Evolutionary conservation across 345 rosid species (phyloP).

Genomic region (Euphorbia pulcherrima): DNA sequence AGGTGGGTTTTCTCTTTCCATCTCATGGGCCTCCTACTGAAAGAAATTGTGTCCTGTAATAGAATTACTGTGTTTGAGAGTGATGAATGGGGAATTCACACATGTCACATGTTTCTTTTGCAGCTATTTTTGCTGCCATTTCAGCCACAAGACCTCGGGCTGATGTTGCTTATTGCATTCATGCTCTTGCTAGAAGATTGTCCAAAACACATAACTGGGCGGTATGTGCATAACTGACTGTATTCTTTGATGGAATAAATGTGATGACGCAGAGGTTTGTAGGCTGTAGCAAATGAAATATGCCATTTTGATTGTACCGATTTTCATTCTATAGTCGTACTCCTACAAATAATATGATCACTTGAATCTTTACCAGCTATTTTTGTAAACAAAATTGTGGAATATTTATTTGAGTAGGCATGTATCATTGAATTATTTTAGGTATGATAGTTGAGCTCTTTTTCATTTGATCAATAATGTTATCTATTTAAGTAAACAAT

Average conservation of each 20-base stretch:
- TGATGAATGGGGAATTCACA: conserved; percentile 6
- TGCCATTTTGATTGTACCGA: neutral
- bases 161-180: conserved; percentile 97
- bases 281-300: neutral
- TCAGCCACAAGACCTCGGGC: conserved; percentile 98
- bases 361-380: neutral
- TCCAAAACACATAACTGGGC: conserved; percentile 97
- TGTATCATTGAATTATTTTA: neutral
- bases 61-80: neutral
- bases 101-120: conserved; percentile 20
- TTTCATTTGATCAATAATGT: neutral
- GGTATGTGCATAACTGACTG: conserved; percentile 41
- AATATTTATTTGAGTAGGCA: neutral
- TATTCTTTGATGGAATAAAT: neutral
- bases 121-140: conserved; percentile 87
- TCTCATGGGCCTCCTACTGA: neutral
- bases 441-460: neutral
- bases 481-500: neutral
- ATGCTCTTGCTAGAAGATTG: conserved; percentile 78
- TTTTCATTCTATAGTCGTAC: neutral
- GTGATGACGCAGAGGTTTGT: neutral
- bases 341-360: neutral
- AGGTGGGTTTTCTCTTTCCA: conserved; percentile 39
- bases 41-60: neutral
- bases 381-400: neutral